Percentiles rank a stretch among this genome's conserved stretches.
These are phyloP conservation scores for Ophiosphaerella herpotricha DNA, from an alignment of 2,329 filamentous ascomycete genomes.

Conservation along the genomic window DNA sequence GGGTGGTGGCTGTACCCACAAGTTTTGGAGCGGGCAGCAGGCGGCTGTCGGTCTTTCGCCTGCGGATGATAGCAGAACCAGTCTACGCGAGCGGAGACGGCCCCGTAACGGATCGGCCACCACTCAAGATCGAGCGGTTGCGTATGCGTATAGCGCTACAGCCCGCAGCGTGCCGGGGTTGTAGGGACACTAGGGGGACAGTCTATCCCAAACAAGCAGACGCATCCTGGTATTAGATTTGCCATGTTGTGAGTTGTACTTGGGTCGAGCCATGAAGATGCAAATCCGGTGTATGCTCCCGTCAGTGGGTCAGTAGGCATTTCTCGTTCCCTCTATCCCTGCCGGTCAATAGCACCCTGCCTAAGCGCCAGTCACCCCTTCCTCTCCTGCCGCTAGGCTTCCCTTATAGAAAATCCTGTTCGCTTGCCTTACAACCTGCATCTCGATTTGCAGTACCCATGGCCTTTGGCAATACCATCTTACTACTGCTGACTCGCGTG, in stretches of 20 bases:
- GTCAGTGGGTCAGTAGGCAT: no score
- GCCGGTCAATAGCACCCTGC: not conserved
- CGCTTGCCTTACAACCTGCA: not conserved
- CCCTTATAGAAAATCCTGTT: slow-evolving; percentile 30
- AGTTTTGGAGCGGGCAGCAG: slow-evolving; percentile 3
- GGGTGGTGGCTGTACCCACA: not conserved
- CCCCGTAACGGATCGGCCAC: slow-evolving; percentile 23
- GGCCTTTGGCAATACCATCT: not conserved
- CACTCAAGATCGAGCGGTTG: slow-evolving; percentile 1
- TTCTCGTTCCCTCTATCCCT: no score
- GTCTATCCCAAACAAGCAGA: not conserved
- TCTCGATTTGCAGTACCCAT: slow-evolving; percentile 1
- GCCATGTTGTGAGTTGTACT: not conserved
- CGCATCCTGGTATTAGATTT: not conserved
- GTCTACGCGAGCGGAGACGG: slow-evolving; percentile 17
- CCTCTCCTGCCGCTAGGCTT: slow-evolving; percentile 19
- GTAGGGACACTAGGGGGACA: no score
- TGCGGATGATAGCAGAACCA: slow-evolving; percentile 7
- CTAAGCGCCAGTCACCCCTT: slow-evolving; percentile 5
- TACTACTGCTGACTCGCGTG: slow-evolving; percentile 14
- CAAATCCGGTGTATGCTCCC: not conserved
- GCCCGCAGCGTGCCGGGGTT: not conserved
- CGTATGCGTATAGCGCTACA: not conserved
- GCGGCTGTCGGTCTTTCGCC: slow-evolving; percentile 9
- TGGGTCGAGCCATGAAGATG: not conserved